Conservation (phyloP, 805 yeast species). For the Candida silvicultrix region DNA sequence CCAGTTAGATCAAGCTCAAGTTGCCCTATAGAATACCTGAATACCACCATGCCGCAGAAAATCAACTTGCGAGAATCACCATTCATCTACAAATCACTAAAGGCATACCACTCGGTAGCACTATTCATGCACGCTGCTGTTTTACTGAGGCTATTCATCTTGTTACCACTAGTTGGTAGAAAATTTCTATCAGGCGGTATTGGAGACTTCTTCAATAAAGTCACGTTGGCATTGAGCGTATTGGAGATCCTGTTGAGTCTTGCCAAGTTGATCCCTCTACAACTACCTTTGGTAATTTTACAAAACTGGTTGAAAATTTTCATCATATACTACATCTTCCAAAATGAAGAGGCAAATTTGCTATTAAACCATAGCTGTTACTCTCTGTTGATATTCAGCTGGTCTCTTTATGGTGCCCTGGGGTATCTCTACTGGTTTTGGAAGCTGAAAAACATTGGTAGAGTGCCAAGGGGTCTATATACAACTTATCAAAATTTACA, state of each 20-base stretch:
- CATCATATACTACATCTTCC: neutral
- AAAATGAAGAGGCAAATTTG: neutral
- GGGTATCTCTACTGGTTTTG: constrained; percentile 12
- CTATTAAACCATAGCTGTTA: constrained; percentile 1
- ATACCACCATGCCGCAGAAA: constrained; percentile 10
- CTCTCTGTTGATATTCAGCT: constrained; percentile 1
- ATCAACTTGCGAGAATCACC: constrained; percentile 12
- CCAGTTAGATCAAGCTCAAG: no score
- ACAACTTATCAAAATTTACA: constrained; percentile 1
- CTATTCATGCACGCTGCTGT: constrained; percentile 21
- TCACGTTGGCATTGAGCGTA: neutral
- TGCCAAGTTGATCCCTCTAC: constrained; percentile 7
- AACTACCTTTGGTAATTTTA: constrained; percentile 1
- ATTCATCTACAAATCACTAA: constrained; percentile 4
- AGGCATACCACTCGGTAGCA: constrained; percentile 3
- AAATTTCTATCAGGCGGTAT: constrained; percentile 65
- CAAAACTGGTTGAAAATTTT: constrained; percentile 5
- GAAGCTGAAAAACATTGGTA: constrained; percentile 7
- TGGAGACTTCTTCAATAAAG: constrained; percentile 46
- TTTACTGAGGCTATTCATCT: constrained; percentile 38
- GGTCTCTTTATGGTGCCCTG: neutral
- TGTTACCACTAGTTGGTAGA: constrained; percentile 60
- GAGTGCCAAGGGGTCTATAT: constrained; percentile 4
- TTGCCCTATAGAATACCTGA: no score
- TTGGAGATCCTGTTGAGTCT: constrained; percentile 6